These are phyloP conservation scores for Trichomonascus vanleenenianus DNA, from an alignment of 805 yeast species.

Conservation along the genomic window DNA sequence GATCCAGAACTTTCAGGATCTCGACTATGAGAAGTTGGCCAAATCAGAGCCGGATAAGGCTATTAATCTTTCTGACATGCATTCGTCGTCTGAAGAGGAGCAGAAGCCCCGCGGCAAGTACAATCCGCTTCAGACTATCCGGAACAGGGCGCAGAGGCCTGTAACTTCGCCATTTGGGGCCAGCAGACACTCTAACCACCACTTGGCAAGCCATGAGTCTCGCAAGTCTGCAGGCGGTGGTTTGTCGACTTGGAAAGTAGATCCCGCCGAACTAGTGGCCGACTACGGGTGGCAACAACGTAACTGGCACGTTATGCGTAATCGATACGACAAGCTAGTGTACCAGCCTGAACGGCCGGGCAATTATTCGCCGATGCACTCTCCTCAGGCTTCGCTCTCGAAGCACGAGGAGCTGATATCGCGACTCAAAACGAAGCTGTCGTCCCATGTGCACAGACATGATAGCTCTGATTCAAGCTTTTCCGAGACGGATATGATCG, in stretches of 20 bases:
- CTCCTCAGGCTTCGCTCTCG: not conserved
- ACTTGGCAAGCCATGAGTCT: too few species aligned
- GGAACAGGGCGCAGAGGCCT: constrained; percentile 45
- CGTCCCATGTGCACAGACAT: constrained; percentile 10
- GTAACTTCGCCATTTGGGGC: too few species aligned
- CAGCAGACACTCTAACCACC: too few species aligned
- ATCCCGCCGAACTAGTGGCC: constrained; percentile 19
- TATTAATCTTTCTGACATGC: not conserved
- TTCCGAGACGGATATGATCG: not conserved
- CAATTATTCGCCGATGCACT: not conserved
- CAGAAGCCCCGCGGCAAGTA: constrained; percentile 39
- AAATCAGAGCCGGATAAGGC: constrained; percentile 1
- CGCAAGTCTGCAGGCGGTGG: too few species aligned
- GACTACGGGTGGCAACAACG: constrained; percentile 20
- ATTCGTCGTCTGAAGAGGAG: not conserved
- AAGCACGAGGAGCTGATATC: constrained; percentile 17
- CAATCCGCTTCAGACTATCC: constrained; percentile 75
- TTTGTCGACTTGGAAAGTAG: constrained; percentile 18
- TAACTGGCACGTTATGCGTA: constrained; percentile 13
- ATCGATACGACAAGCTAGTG: constrained; percentile 13
- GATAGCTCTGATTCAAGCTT: constrained; percentile 12
- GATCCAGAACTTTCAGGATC: constrained; percentile 14
- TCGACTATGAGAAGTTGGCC: not conserved
- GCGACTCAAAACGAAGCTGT: constrained; percentile 16
- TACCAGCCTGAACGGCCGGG: constrained; percentile 5